These are phyloP conservation scores for Strobilomyces confusus DNA, from an alignment of 768 basidiomycete species.

Conservation along the genomic window DNA sequence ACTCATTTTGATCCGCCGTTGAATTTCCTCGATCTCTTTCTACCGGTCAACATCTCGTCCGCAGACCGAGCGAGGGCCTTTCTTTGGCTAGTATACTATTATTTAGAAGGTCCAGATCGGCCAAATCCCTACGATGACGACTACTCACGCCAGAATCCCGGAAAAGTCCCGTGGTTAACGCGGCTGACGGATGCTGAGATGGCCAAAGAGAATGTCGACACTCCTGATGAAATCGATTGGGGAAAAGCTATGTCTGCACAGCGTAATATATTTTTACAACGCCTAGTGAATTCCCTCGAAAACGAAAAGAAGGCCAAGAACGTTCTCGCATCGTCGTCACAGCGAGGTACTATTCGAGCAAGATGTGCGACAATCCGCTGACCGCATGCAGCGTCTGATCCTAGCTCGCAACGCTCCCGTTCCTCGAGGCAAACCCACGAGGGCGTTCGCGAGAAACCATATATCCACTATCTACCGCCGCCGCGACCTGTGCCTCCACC, in stretches of 20 bases:
- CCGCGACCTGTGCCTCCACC: conserved; percentile 17
- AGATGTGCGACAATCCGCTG: conserved; percentile 3
- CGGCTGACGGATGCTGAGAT: conserved; percentile 53
- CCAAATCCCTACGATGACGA: conserved; percentile 78
- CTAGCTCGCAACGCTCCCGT: conserved; percentile 26
- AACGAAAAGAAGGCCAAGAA: conserved; percentile 47
- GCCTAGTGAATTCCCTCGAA: conserved; percentile 56
- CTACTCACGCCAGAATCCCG: conserved; percentile 50
- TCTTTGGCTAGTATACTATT: conserved; percentile 80
- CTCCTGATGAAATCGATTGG: conserved; percentile 72
- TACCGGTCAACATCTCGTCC: conserved; percentile 71
- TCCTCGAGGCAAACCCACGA: conserved; percentile 22
- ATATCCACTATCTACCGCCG: conserved; percentile 33
- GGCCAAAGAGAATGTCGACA: conserved; percentile 72
- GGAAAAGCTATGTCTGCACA: conserved; percentile 70
- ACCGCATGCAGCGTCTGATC: conserved; percentile 21
- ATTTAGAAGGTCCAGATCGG: conserved; percentile 61
- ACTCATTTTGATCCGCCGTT: conserved; percentile 71
- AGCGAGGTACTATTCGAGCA: conserved; percentile 19
- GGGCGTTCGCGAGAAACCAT: conserved; percentile 28
- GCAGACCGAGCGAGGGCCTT: conserved; percentile 72
- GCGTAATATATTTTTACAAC: conserved; percentile 67
- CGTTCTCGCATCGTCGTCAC: conserved; percentile 28
- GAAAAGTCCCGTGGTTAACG: conserved; percentile 62
- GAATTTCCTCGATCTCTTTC: conserved; percentile 82